Evolutionary conservation across 2,329 filamentous ascomycete species (phyloP).

Genomic region (Xylariaceae sp.): DNA sequence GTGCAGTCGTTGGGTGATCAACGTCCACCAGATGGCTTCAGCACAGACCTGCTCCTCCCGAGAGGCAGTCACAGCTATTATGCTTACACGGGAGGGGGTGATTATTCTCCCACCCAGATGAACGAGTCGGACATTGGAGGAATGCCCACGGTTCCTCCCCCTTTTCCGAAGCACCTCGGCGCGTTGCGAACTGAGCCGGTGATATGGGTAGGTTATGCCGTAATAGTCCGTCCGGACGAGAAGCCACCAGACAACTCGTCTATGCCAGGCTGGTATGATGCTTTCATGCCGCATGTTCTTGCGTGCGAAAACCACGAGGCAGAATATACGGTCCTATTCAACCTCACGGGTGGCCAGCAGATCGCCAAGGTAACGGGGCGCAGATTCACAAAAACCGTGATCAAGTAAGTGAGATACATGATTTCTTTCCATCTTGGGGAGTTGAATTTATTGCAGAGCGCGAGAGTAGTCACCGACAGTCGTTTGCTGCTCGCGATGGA

Average conservation of each 20-base stretch:
- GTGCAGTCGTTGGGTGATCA: constrained; percentile 24
- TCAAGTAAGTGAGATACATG: too few species aligned
- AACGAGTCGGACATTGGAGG: constrained; percentile 25
- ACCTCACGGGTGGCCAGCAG: constrained; percentile 28
- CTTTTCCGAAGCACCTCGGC: constrained; percentile 30
- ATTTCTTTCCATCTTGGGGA: too few species aligned
- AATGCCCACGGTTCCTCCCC: constrained; percentile 21
- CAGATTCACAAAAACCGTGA: constrained; percentile 19
- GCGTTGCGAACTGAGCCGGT: constrained; percentile 34
- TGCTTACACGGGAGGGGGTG: constrained; percentile 26
- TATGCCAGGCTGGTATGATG: constrained; percentile 24
- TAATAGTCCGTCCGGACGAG: constrained; percentile 16
- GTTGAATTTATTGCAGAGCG: too few species aligned
- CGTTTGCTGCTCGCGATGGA: too few species aligned
- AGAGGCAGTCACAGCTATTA: constrained; percentile 31
- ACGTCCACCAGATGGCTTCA: constrained; percentile 24
- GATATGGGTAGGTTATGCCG: constrained; percentile 34
- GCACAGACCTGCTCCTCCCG: constrained; percentile 28
- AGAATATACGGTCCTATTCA: constrained; percentile 31
- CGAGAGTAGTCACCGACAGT: too few species aligned
- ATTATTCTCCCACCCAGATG: constrained; percentile 29
- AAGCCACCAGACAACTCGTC: constrained; percentile 16
- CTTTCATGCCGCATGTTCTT: constrained; percentile 31
- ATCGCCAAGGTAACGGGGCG: constrained; percentile 19
- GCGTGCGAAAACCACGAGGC: constrained; percentile 36